Conservation (phyloP, 495 filamentous ascomycete species). For the Durotheca rogersii region DNA sequence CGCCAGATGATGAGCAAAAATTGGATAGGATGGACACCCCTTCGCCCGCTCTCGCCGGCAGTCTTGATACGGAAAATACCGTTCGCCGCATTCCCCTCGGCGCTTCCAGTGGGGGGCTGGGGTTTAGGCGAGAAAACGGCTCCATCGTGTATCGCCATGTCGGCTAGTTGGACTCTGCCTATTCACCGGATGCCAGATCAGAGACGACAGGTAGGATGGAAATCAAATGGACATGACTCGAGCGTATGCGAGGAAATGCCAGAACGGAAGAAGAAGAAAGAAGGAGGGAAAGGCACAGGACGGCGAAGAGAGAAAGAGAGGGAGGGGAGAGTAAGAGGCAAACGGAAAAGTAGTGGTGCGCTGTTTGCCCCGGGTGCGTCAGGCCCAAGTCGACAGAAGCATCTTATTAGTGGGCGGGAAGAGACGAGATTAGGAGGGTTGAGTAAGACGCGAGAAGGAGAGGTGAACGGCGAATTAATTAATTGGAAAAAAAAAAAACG, state of each 20-base stretch:
- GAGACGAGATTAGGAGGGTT: too few species aligned
- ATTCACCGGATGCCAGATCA: neutral
- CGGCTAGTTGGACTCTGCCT: neutral
- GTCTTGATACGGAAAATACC: constrained; percentile 27
- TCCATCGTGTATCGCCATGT: constrained; percentile 12
- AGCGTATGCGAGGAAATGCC: neutral
- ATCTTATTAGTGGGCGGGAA: neutral
- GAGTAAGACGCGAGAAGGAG: too few species aligned
- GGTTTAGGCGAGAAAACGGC: constrained; percentile 21
- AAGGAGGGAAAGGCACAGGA: too few species aligned
- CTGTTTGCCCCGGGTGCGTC: constrained; percentile 5
- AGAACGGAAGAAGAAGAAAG: too few species aligned
- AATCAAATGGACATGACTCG: neutral
- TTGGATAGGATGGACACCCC: constrained; percentile 45
- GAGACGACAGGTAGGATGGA: neutral
- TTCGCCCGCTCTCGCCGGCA: constrained; percentile 48
- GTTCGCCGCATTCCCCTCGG: neutral
- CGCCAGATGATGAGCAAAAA: constrained; percentile 45
- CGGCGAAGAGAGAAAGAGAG: neutral
- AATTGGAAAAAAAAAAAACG: too few species aligned
- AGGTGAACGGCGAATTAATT: too few species aligned
- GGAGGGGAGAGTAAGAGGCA: constrained; percentile 1
- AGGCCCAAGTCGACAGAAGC: neutral
- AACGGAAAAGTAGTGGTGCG: constrained; percentile 3
- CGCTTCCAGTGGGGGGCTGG: constrained; percentile 9